phyloP scores from a whole-genome alignment of 2,329 filamentous ascomycete genomes.

The Polytolypa hystricis region DNA sequence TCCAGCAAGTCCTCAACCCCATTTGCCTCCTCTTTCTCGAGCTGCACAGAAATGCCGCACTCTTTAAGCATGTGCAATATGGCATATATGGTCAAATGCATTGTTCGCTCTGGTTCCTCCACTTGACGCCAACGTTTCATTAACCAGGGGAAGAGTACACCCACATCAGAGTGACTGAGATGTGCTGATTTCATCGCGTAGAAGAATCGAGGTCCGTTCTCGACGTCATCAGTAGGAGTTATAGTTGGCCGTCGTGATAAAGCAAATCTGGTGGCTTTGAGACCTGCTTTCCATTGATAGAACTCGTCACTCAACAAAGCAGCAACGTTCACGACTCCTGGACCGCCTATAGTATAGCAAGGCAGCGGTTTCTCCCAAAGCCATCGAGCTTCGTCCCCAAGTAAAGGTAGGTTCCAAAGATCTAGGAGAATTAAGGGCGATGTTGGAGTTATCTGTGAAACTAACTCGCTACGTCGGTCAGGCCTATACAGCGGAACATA shows the following conservation, averaged over 20 bases:
- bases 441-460: slow-evolving; percentile 55
- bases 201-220: slow-evolving; percentile 52
- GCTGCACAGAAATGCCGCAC: slow-evolving; percentile 6
- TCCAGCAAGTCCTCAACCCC: no score
- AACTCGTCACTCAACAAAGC: slow-evolving; percentile 68
- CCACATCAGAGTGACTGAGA: slow-evolving; percentile 74
- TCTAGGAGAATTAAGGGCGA: slow-evolving; percentile 63
- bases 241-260: slow-evolving; percentile 45
- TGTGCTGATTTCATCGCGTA: slow-evolving; percentile 66
- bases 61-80: slow-evolving; percentile 16
- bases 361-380: slow-evolving; percentile 66
- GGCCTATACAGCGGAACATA: slow-evolving; percentile 53
- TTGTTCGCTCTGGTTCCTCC: slow-evolving; percentile 21
- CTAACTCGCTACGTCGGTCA: slow-evolving; percentile 42
- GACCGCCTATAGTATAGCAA: slow-evolving; percentile 39
- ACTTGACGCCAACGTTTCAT: slow-evolving; percentile 41
- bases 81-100: slow-evolving; percentile 22
- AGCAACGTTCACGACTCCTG: slow-evolving; percentile 44
- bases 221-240: neutral
- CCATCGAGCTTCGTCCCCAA: slow-evolving; percentile 49
- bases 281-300: slow-evolving; percentile 64
- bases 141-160: slow-evolving; percentile 64
- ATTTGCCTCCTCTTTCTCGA: neutral
- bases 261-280: slow-evolving; percentile 55
- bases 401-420: slow-evolving; percentile 67